These are phyloP conservation scores for Glycyrrhiza uralensis DNA, from an alignment of 306 rosid species.

Conservation along the genomic window DNA sequence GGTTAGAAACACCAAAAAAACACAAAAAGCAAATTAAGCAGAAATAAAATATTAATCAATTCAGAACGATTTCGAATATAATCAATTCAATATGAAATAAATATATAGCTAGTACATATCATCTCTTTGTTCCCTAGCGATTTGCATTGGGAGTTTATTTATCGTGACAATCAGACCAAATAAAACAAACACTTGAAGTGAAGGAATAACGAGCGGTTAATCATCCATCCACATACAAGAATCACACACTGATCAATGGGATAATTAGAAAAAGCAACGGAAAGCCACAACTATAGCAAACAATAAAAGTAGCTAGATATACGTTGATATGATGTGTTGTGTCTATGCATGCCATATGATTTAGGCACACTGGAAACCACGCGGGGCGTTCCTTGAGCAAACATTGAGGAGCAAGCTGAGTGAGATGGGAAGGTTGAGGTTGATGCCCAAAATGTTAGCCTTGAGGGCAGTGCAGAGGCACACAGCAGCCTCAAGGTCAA, in stretches of 20 bases:
- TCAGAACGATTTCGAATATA: not conserved
- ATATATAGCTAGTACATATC: not conserved
- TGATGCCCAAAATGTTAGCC: slow-evolving; percentile 64
- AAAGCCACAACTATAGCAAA: not conserved
- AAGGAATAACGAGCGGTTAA: slow-evolving; percentile 7
- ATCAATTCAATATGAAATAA: not conserved
- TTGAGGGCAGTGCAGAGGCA: slow-evolving; percentile 82
- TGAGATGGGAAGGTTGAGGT: slow-evolving; percentile 58
- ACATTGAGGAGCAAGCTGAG: slow-evolving; percentile 73
- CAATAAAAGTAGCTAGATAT: not conserved
- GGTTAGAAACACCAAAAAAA: not conserved
- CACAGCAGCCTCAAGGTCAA: slow-evolving; percentile 63
- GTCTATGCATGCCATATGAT: too few species aligned
- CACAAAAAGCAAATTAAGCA: too few species aligned
- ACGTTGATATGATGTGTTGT: not conserved
- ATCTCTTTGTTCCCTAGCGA: not conserved
- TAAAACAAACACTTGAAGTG: not conserved
- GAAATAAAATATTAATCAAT: not conserved
- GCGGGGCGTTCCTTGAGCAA: slow-evolving; percentile 46
- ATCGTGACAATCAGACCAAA: not conserved
- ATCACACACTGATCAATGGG: not conserved
- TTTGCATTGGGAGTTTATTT: not conserved
- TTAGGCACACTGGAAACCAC: slow-evolving; percentile 50
- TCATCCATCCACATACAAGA: not conserved
- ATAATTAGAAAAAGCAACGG: not conserved